Evolutionary conservation across 2,329 filamentous ascomycete genomes (phyloP), one percentile per base, ranked within the genome.

Genomic region (Trichoderma endophyticum): DNA sequence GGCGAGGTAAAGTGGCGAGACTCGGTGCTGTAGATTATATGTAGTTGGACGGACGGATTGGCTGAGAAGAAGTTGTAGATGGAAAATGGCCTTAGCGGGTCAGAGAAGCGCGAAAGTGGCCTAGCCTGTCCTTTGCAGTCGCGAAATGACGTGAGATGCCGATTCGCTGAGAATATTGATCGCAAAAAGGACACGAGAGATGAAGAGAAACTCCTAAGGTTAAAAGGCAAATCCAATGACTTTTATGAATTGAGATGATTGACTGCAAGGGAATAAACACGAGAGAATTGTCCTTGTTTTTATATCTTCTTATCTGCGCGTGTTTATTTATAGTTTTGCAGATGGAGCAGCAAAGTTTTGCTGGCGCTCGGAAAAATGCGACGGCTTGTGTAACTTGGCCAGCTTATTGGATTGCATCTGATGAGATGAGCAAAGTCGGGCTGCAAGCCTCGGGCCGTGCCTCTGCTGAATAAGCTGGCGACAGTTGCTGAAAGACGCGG

Each of bases 81-180:
- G 36, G 30, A 51, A 69, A 28, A 69, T 51, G 66, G 21, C 56
- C 39, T 69, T 70, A 54, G 66, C 66, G 56, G 66, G 66, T 70
- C 66, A 39, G 61, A 39, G 57, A 69, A 70, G 66, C 66, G 66
- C 66, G 57, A 70, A 70, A 70, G 28, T 51, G 32, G 66, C 57
- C 66, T 62, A 62, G 66, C 51, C 24, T 57, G 57, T 57, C 18
- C 39, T 28, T 36, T 61, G 57, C 66, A 51, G 66, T 62, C 57
- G 66, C 66, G 57, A 57, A 70, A 70, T 70, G 66, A 70, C 66
- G 66, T 70, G 66, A 70, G 66, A 70, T 59, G 24, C 57, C 28
- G 28, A 18, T n/a, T 1, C 39, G 39, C 39, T 43, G 39, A 18
- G 15, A n/a, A 2, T 43, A 43, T 43, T 3, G 6, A 43, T 43